These are phyloP conservation scores for Ogataea allantospora DNA, from an alignment of 805 yeast genomes.

Conservation along the genomic window DNA sequence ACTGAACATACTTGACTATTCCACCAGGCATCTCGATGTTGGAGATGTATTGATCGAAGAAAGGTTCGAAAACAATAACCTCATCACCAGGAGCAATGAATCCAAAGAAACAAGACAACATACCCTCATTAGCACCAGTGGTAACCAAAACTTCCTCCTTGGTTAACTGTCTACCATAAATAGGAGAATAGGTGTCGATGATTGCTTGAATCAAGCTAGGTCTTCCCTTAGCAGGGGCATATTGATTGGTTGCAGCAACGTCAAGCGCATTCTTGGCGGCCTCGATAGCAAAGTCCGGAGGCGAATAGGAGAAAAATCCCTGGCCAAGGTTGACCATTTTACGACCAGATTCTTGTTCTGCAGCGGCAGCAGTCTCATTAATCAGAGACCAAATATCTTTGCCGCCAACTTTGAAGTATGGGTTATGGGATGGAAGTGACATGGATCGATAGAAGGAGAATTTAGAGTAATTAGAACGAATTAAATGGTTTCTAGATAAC, in stretches of 20 bases:
- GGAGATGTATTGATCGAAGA: slow-evolving; percentile 94
- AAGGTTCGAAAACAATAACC: slow-evolving; percentile 94
- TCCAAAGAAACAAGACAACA: slow-evolving; percentile 80
- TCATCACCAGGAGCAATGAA: slow-evolving; percentile 87
- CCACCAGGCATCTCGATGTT: slow-evolving; percentile 95
- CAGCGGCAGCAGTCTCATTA: slow-evolving; percentile 91
- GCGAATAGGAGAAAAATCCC: slow-evolving; percentile 94
- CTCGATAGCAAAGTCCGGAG: slow-evolving; percentile 87
- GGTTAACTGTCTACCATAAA: slow-evolving; percentile 55
- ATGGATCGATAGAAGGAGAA: slow-evolving; percentile 10
- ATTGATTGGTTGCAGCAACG: slow-evolving; percentile 79
- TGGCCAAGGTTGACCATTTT: slow-evolving; percentile 90
- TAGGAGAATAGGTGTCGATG: slow-evolving; percentile 67
- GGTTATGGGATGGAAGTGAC: slow-evolving; percentile 50
- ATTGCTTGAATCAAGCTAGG: slow-evolving; percentile 70
- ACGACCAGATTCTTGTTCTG: slow-evolving; percentile 65
- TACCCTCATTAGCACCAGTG: slow-evolving; percentile 97
- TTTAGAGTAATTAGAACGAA: slow-evolving; percentile 1
- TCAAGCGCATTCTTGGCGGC: slow-evolving; percentile 79
- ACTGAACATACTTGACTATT: slow-evolving; percentile 79
- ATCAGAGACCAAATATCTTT: slow-evolving; percentile 95
- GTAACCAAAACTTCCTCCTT: slow-evolving; percentile 72
- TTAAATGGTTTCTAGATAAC: slow-evolving; percentile 6
- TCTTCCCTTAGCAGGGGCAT: slow-evolving; percentile 88
- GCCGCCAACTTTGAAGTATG: slow-evolving; percentile 66